These are phyloP conservation scores for Ceratobasidium sp. DNA, from an alignment of 1,284 basidiomycete genomes.

Conservation along the genomic window DNA sequence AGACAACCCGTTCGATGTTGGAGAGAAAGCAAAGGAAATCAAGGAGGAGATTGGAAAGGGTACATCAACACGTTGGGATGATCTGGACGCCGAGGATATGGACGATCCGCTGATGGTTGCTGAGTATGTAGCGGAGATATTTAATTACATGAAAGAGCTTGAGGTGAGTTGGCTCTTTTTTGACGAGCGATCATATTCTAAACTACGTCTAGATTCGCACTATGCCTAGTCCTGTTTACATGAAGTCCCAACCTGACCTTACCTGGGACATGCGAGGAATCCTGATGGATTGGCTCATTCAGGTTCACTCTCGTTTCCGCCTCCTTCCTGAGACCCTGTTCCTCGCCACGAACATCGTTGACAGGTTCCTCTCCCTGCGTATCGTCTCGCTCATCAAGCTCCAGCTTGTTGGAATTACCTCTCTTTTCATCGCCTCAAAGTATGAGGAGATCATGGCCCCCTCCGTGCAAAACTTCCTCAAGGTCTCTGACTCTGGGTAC, in stretches of 20 bases:
- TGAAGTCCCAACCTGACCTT: constrained; percentile 90
- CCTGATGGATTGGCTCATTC: constrained; percentile 96
- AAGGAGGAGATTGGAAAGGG: constrained; percentile 2
- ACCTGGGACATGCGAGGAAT: constrained; percentile 96
- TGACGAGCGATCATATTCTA: too few species aligned
- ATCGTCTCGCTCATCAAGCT: constrained; percentile 93
- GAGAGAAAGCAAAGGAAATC: not conserved
- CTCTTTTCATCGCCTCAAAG: constrained; percentile 94
- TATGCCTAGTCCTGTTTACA: constrained; percentile 91
- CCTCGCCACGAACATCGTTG: constrained; percentile 94
- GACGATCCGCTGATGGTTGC: constrained; percentile 97
- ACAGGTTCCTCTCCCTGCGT: constrained; percentile 93
- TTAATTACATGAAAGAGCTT: constrained; percentile 87
- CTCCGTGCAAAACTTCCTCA: constrained; percentile 87
- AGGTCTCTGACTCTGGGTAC: constrained; percentile 91
- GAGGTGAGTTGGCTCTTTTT: constrained; percentile 61
- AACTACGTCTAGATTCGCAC: constrained; percentile 65
- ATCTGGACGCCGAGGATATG: constrained; percentile 93
- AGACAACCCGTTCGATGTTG: constrained; percentile 31
- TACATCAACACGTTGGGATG: constrained; percentile 65
- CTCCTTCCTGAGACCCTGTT: constrained; percentile 97
- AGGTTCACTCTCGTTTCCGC: constrained; percentile 94
- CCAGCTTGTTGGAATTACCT: constrained; percentile 96
- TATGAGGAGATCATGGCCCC: constrained; percentile 97
- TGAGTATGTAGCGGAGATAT: constrained; percentile 96